Base-by-base conservation (phyloP, 345 rosid species). In the Citrus trifoliata region DNA sequence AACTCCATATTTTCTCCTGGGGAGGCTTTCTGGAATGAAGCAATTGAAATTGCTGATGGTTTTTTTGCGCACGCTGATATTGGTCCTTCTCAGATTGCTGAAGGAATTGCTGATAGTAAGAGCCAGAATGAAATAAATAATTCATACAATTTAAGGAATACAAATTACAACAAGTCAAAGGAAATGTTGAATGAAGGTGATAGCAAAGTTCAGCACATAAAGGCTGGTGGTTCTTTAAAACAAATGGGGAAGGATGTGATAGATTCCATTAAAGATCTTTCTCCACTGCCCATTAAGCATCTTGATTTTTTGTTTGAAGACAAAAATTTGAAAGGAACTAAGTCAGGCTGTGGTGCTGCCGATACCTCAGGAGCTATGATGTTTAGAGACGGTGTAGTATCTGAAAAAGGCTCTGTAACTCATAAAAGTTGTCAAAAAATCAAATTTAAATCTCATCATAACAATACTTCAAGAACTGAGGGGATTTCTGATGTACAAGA, bases 1-100 rank as follows among this genome's bases (percentile, higher is more conserved):
- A 95, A 93, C 87, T 93, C 96, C 67, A 85, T 89, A 73, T 89
- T 95, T 87, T 95, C 99, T 60, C 99, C 98, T 10, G 98, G 98
- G 75, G 99, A 95, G n/a, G 89, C 92, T 76, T 95, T 95, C 83
- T 95, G 99, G 99, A 89, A 88, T 87, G 99, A 95, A 85, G 99
- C 97, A 71, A 88, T 95, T 85, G 88, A 88, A 83, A 80, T 95
- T 84, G 99, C 96, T 83, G 99, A 95, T 88, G 93, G 95, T 67
- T 82, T 95, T 83, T 79, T 82, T 83, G 75, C 77, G 72, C 89
- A 85, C 82, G 62, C 78, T 68, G 85, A 83, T 60, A 71, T 77
- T 73, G 76, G 80, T 73, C 60, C 77, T 86, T 67, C 69, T 74
- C 40, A 70, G 42, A 78, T 62, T 76, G 86, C 79, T 18, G 81